Percentiles rank a stretch among this genome's conserved stretches.
Evolutionary conservation across 2,329 filamentous ascomycete species (phyloP).

Genomic region (Fusarium compactum): DNA sequence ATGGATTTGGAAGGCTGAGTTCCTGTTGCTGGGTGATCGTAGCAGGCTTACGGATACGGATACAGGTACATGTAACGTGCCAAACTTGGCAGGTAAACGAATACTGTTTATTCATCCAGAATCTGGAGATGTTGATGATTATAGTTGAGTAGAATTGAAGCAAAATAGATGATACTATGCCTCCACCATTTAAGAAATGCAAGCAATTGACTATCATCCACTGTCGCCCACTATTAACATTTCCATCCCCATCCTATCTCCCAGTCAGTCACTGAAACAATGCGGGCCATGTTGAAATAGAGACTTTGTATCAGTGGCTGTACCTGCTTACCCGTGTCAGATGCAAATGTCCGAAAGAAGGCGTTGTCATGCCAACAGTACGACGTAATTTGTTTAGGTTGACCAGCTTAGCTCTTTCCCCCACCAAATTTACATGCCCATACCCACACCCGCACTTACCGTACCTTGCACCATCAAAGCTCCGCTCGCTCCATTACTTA

Average conservation of each 20-base stretch:
- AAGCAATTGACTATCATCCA: conserved; percentile 35
- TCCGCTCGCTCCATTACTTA: conserved; percentile 38
- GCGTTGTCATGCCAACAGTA: conserved; percentile 37
- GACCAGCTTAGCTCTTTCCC: conserved; percentile 19
- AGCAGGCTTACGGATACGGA: not conserved
- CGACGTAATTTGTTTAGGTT: conserved; percentile 42
- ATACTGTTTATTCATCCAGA: not conserved
- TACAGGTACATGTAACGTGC: not conserved
- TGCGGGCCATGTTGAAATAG: conserved; percentile 8
- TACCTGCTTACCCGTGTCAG: conserved; percentile 2
- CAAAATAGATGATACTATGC: not conserved
- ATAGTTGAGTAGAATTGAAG: not conserved
- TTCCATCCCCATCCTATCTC: conserved; percentile 11
- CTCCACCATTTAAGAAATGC: conserved; percentile 31
- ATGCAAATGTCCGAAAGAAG: conserved; percentile 7
- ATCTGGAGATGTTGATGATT: not conserved
- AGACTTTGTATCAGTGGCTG: conserved; percentile 2
- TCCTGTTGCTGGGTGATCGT: conserved; percentile 24
- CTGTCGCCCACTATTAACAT: not conserved
- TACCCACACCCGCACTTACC: conserved; percentile 27
- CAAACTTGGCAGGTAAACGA: not conserved
- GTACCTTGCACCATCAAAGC: conserved; percentile 18
- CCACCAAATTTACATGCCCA: conserved; percentile 36
- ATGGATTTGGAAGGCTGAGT: conserved; percentile 9
- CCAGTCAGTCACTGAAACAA: conserved; percentile 35